These are phyloP conservation scores for Boeremia lycopersici DNA, from an alignment of 2,329 filamentous ascomycete genomes.

Conservation along the genomic window DNA sequence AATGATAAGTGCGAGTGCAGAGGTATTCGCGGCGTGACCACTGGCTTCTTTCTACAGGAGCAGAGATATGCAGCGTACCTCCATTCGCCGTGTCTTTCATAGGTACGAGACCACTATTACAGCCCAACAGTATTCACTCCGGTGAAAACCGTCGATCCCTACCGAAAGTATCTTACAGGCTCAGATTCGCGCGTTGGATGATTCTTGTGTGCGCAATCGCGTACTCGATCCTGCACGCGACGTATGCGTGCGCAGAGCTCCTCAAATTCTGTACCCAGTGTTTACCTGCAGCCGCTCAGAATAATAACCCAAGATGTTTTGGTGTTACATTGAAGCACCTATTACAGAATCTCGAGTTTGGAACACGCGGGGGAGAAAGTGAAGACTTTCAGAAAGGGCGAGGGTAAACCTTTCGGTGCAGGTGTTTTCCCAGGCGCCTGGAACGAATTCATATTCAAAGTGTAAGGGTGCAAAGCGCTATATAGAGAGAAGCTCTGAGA, in stretches of 20 bases:
- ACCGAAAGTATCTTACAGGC: too few relatives aligned
- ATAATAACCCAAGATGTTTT: background rate
- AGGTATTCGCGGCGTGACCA: background rate
- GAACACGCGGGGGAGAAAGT: background rate
- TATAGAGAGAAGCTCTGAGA: too few relatives aligned
- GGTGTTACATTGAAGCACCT: background rate
- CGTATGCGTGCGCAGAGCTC: background rate
- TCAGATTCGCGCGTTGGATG: too few relatives aligned
- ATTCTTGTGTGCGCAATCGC: too few relatives aligned
- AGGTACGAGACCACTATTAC: too few relatives aligned
- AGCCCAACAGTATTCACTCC: too few relatives aligned
- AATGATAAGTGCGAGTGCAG: background rate
- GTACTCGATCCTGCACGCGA: background rate
- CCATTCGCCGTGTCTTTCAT: background rate
- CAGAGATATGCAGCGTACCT: background rate
- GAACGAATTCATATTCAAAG: background rate
- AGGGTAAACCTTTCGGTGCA: background rate
- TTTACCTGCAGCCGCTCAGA: background rate
- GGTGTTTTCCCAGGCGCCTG: background rate
- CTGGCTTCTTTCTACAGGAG: background rate
- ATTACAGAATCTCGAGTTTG: background rate
- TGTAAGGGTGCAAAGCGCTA: too few relatives aligned
- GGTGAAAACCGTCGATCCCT: too few relatives aligned
- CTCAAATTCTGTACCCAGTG: background rate
- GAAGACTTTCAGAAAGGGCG: background rate